Percentiles rank a stretch among this genome's conserved stretches.
Evolutionary conservation across 2,329 filamentous ascomycete genomes (phyloP).

Genomic region (Sporothrix schenckii): DNA sequence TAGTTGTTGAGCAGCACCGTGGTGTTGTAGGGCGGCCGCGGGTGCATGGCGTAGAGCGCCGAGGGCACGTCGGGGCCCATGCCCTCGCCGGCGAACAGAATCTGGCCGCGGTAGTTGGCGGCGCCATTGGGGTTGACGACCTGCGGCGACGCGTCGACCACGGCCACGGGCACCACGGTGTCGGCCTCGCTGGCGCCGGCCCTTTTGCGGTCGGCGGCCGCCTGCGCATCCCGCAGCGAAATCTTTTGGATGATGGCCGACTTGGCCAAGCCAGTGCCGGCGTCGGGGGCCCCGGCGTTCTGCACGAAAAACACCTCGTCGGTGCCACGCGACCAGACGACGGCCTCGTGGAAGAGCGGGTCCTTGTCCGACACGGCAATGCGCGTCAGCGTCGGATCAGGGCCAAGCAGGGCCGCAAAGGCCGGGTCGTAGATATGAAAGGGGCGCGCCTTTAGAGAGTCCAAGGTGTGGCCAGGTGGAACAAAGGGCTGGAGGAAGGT

Average conservation of each 20-base stretch:
- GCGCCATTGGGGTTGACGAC: slow-evolving; percentile 57
- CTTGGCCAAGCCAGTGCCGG: slow-evolving; percentile 56
- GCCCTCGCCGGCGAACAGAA: slow-evolving; percentile 56
- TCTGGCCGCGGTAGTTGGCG: slow-evolving; percentile 54
- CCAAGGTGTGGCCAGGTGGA: slow-evolving; percentile 49
- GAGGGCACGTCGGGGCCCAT: slow-evolving; percentile 50
- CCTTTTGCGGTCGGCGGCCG: slow-evolving; percentile 38
- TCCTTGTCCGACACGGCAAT: slow-evolving; percentile 51
- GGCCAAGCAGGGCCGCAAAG: slow-evolving; percentile 55
- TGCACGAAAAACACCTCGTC: slow-evolving; percentile 60
- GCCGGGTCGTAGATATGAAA: slow-evolving; percentile 57
- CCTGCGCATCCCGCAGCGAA: slow-evolving; percentile 48
- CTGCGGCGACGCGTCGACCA: slow-evolving; percentile 48
- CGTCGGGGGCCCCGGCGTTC: slow-evolving; percentile 51
- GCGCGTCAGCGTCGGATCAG: slow-evolving; percentile 53
- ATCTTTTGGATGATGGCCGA: slow-evolving; percentile 57
- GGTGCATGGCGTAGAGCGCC: slow-evolving; percentile 50
- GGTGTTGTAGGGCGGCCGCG: slow-evolving; percentile 53
- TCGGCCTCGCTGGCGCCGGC: slow-evolving; percentile 16
- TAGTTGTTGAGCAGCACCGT: slow-evolving; percentile 61
- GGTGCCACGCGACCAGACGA: slow-evolving; percentile 54
- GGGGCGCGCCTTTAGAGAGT: slow-evolving; percentile 46
- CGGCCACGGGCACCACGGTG: slow-evolving; percentile 46
- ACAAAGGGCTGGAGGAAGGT: slow-evolving; percentile 44
- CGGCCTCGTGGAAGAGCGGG: slow-evolving; percentile 59